Evolutionary conservation across 768 basidiomycete species (phyloP).

Genomic region (Amanita pallidorosea): DNA sequence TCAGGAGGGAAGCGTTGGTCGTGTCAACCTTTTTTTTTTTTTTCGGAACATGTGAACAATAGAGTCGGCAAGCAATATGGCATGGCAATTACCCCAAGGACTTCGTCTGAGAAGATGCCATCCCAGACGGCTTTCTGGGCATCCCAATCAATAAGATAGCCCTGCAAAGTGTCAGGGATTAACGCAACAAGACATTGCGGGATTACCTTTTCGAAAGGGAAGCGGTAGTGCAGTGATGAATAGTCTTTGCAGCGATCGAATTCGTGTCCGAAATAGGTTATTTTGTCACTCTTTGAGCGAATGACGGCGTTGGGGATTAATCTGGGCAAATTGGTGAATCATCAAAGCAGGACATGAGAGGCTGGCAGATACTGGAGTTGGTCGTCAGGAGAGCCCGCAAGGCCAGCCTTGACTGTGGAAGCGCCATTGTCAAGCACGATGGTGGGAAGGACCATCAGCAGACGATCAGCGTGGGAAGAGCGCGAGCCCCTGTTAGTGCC

Average conservation of each 20-base stretch:
- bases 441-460: constrained; percentile 17
- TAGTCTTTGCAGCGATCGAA: constrained; percentile 67
- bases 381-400: constrained; percentile 22
- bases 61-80: neutral
- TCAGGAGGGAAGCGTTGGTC: constrained; percentile 58
- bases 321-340: constrained; percentile 24
- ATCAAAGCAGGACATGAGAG: constrained; percentile 5
- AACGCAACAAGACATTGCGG: neutral
- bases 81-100: constrained; percentile 43
- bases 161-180: constrained; percentile 37
- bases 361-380: constrained; percentile 8
- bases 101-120: constrained; percentile 66
- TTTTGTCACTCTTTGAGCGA: constrained; percentile 75
- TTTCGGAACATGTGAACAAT: neutral
- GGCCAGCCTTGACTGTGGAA: constrained; percentile 67
- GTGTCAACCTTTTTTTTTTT: constrained; percentile 51
- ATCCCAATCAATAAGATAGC: constrained; percentile 92
- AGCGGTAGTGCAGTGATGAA: constrained; percentile 69
- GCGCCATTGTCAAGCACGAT: constrained; percentile 87
- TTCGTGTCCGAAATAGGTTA: constrained; percentile 81
- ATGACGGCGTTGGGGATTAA: constrained; percentile 75
- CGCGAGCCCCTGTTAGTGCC: neutral
- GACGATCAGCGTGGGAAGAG: neutral
- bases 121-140: constrained; percentile 94
- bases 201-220: constrained; percentile 80